Evolutionary conservation across 2,329 filamentous ascomycete genomes (phyloP), one percentile per base, ranked within the genome.

Genomic region (Nemania diffusa): DNA sequence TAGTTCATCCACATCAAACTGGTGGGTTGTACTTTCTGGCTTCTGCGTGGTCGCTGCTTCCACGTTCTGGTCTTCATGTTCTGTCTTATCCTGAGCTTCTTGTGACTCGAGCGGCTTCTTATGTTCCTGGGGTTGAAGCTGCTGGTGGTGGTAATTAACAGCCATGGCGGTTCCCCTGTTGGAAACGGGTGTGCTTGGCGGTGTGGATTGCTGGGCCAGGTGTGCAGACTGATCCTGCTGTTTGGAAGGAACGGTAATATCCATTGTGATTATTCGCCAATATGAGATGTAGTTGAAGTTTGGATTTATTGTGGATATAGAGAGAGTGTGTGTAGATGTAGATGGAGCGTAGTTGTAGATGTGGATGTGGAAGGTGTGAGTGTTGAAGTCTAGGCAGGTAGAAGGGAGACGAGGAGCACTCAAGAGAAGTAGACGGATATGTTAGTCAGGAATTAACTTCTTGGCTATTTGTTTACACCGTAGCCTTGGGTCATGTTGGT

Each of bases 231-330:
- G 9, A 1, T 11, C 50, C 17, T 64, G 56, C 24, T 52, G 64
- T 15, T 57, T 34, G 5, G 65, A 61, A 1, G 61, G 61, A 4
- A n/a, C n/a, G 3, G 56, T 61, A 29, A 26, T 7, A 17, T 50
- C 46, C 65, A 67, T 67, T 3, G n/a, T 64, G 26, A 8, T 51
- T 2, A 15, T n/a, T 40, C 15, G 13, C 20, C 11, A 26, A 13
- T 32, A 17, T 3, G 22, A 37, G 20, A 11, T 37, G n/a, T n/a
- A n/a, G n/a, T n/a, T n/a, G n/a, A n/a, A n/a, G n/a, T n/a, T n/a
- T n/a, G n/a, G n/a, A n/a, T n/a, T n/a, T n/a, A n/a, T n/a, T n/a
- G n/a, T n/a, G n/a, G n/a, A n/a, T n/a, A n/a, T n/a, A n/a, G n/a
- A n/a, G n/a, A n/a, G n/a, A n/a, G n/a, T n/a, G n/a, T n/a, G n/a